Evolutionary conservation across 345 rosid genomes (phyloP).

Genomic region (Arabidopsis arenosa): DNA sequence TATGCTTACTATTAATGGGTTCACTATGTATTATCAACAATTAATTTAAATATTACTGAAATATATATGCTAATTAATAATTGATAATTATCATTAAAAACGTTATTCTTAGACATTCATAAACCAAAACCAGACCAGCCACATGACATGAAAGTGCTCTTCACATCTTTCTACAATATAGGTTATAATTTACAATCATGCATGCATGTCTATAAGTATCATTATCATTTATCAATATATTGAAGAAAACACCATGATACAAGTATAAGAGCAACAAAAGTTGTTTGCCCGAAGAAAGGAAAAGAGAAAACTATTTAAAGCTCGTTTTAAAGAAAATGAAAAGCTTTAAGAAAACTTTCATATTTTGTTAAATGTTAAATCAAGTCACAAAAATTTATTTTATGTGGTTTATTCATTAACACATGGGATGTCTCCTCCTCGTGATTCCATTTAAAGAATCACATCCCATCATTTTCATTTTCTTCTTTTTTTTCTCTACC

Average conservation of each 20-base stretch:
- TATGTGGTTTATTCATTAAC: constrained; percentile 36
- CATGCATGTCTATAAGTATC: constrained; percentile 7
- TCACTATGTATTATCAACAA: not conserved
- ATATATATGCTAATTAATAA: not conserved
- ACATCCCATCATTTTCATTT: constrained; percentile 41
- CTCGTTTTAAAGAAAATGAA: not conserved
- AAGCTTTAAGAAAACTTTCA: not conserved
- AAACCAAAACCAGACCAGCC: constrained; percentile 26
- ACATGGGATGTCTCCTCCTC: constrained; percentile 51
- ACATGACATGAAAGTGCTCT: constrained; percentile 38
- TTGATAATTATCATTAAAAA: not conserved
- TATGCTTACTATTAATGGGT: not conserved
- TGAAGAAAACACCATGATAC: constrained; percentile 13
- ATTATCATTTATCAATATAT: constrained; percentile 4
- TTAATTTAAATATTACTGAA: not conserved
- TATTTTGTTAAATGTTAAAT: constrained; percentile 34
- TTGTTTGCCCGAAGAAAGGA: constrained; percentile 22
- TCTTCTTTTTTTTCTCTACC: not conserved
- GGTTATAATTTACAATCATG: constrained; percentile 17
- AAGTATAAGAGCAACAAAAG: constrained; percentile 24
- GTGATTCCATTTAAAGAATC: constrained; percentile 49
- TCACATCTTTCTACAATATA: constrained; percentile 31
- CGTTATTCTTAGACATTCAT: not conserved
- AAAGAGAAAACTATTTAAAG: constrained; percentile 9
- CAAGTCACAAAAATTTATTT: constrained; percentile 28